These are phyloP conservation scores for Glaciozyma antarctica DNA, from an alignment of 768 basidiomycete species.

Conservation along the genomic window DNA sequence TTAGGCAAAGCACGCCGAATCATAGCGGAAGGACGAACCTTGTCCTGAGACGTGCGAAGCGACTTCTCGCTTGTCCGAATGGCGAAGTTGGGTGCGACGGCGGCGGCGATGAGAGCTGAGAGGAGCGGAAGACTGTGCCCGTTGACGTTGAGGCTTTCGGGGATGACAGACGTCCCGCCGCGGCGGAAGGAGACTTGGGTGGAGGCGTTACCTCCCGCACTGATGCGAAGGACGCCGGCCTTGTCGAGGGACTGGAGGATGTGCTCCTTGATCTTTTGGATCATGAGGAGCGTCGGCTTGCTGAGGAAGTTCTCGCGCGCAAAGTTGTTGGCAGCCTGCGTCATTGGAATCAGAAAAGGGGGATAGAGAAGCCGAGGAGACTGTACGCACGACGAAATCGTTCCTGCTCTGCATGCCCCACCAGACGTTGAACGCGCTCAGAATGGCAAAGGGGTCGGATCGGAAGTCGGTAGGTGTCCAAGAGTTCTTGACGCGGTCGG, in stretches of 20 bases:
- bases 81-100: conserved; percentile 83
- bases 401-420: conserved; percentile 58
- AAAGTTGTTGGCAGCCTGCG: conserved; percentile 58
- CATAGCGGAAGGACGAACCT: conserved; percentile 48
- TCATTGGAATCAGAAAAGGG: not conserved
- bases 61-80: conserved; percentile 57
- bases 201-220: conserved; percentile 52
- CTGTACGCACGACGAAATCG: conserved; percentile 44
- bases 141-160: conserved; percentile 60
- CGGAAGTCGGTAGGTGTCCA: conserved; percentile 67
- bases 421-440: conserved; percentile 77
- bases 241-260: conserved; percentile 65
- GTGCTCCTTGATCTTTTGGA: conserved; percentile 70
- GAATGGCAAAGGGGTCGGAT: conserved; percentile 69
- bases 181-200: conserved; percentile 13
- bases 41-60: conserved; percentile 68
- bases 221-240: conserved; percentile 71
- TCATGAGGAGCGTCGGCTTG: conserved; percentile 69
- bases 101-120: conserved; percentile 72
- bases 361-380: not conserved
- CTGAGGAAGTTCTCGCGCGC: conserved; percentile 77
- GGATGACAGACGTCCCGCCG: conserved; percentile 42
- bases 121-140: conserved; percentile 65
- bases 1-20: not conserved
- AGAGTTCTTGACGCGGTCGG: conserved; percentile 60